Percentiles rank a stretch among this genome's conserved stretches.
Evolutionary conservation across 1,139 yeast species (phyloP).

Genomic region (Wickerhamomyces sp.): DNA sequence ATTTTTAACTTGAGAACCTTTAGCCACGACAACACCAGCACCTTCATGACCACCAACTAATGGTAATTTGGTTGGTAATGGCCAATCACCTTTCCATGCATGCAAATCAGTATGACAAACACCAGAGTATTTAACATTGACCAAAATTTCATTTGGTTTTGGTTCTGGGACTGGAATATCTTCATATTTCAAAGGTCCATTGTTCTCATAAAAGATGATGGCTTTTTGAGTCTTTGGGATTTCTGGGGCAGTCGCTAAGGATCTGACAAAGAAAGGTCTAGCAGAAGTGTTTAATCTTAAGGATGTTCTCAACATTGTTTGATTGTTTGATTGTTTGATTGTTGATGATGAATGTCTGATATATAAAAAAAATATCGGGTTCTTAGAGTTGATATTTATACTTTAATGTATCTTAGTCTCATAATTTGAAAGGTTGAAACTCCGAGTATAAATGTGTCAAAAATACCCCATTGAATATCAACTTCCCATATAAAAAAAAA

Average conservation of each 20-base stretch:
- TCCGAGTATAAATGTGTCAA: no score
- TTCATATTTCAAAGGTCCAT: conserved; percentile 58
- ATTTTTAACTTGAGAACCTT: conserved; percentile 62
- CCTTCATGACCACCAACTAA: conserved; percentile 86
- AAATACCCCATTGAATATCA: no score
- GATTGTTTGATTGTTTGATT: not conserved
- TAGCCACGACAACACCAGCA: conserved; percentile 77
- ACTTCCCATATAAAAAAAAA: no score
- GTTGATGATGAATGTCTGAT: no score
- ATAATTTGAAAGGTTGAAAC: no score
- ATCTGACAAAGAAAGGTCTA: conserved; percentile 12
- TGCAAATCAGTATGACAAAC: conserved; percentile 69
- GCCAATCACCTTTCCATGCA: conserved; percentile 76
- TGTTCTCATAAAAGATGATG: conserved; percentile 55
- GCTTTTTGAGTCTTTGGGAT: conserved; percentile 64
- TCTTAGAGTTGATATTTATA: no score
- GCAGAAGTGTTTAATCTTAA: not conserved
- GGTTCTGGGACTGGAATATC: conserved; percentile 65
- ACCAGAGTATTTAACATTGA: conserved; percentile 63
- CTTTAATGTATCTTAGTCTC: no score
- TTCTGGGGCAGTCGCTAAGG: conserved; percentile 17
- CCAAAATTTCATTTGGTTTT: conserved; percentile 52
- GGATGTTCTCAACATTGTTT: conserved; percentile 11
- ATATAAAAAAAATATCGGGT: no score
- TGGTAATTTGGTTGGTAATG: conserved; percentile 58